Conservation (phyloP, 1,139 yeast genomes). For the Nakaseomyces kungkrabaensis region DNA sequence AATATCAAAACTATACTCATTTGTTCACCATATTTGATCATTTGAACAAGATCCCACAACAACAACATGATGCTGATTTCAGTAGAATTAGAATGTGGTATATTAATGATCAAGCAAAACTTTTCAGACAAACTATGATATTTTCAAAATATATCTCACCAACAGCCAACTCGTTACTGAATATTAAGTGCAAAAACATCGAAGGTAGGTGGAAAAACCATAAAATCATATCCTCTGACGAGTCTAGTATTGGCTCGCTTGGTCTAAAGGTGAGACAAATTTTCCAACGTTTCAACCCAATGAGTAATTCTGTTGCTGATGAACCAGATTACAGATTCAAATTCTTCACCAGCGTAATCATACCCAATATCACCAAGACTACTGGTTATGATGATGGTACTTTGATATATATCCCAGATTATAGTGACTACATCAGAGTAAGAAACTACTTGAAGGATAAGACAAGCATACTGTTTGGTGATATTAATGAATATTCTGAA, state of each 20-base stretch:
- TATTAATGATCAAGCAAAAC: slow-evolving; percentile 70
- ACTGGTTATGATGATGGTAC: slow-evolving; percentile 57
- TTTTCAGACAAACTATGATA: slow-evolving; percentile 67
- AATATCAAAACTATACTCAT: slow-evolving; percentile 93
- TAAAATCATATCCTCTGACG: slow-evolving; percentile 20
- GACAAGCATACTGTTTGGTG: slow-evolving; percentile 47
- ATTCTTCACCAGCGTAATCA: slow-evolving; percentile 59
- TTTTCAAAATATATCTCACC: slow-evolving; percentile 74
- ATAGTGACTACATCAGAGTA: slow-evolving; percentile 74
- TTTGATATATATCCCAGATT: slow-evolving; percentile 72
- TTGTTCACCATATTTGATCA: slow-evolving; percentile 60
- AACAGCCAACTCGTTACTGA: slow-evolving; percentile 57
- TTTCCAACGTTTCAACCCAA: slow-evolving; percentile 52
- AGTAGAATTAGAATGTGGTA: slow-evolving; percentile 89
- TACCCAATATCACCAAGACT: slow-evolving; percentile 57
- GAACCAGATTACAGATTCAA: slow-evolving; percentile 80
- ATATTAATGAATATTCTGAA: slow-evolving; percentile 73
- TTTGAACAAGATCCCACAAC: slow-evolving; percentile 66
- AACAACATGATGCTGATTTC: slow-evolving; percentile 78
- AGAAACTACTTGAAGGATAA: slow-evolving; percentile 61
- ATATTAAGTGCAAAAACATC: slow-evolving; percentile 50
- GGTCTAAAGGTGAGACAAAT: slow-evolving; percentile 60
- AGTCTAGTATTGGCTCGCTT: slow-evolving; percentile 37
- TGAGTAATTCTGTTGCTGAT: slow-evolving; percentile 41
- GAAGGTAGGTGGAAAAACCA: slow-evolving; percentile 57